Conservation (phyloP, 345 rosid species). For the Triadica sebifera region DNA sequence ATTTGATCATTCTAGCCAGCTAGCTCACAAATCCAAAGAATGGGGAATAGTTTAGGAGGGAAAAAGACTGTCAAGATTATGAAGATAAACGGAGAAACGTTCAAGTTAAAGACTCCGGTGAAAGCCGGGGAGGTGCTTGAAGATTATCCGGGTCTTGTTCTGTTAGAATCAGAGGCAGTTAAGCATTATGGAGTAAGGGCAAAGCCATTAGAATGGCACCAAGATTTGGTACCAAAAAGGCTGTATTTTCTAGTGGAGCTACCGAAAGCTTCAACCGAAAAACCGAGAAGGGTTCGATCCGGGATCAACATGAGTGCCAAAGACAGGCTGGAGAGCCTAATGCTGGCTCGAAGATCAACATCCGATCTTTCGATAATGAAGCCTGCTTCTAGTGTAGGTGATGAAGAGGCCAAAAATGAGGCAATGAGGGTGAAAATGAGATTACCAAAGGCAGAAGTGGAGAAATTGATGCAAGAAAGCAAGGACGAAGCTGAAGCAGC, state of each 20-base stretch:
- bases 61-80: conserved; percentile 62
- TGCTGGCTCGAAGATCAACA: conserved; percentile 69
- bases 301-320: conserved; percentile 77
- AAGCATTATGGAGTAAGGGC: conserved; percentile 74
- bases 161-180: conserved; percentile 76
- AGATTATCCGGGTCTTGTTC: conserved; percentile 63
- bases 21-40: conserved; percentile 4
- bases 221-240: conserved; percentile 61
- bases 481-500: conserved; percentile 56
- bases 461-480: conserved; percentile 63
- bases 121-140: conserved; percentile 65
- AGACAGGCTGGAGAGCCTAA: conserved; percentile 80
- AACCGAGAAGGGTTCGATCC: conserved; percentile 73
- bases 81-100: conserved; percentile 83
- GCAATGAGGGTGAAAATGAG: conserved; percentile 58
- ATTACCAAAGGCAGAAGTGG: conserved; percentile 65
- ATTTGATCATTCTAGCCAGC: too few relatives aligned
- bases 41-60: conserved; percentile 77
- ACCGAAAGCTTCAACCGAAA: conserved; percentile 44
- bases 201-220: conserved; percentile 59
- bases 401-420: conserved; percentile 21
- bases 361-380: conserved; percentile 70
- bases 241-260: conserved; percentile 80
- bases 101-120: conserved; percentile 76
- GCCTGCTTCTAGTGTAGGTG: background rate